Evolutionary conservation across 352 stramenopile genomes (phyloP).

Genomic region (Discostella stelligera): DNA sequence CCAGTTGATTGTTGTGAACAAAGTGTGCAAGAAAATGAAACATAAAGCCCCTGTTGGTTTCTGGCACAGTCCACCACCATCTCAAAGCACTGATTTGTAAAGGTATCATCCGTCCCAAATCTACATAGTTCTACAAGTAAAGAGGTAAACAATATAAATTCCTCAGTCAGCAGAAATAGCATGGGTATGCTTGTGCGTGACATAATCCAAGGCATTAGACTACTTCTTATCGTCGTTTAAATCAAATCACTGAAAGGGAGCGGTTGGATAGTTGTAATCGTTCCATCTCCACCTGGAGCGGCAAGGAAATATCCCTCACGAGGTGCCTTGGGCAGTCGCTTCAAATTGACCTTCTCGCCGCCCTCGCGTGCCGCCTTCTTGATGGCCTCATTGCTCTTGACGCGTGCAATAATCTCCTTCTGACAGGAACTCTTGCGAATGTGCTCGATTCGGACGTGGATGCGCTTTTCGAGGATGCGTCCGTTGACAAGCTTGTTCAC

Average conservation of each 20-base stretch:
- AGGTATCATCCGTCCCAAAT: not conserved
- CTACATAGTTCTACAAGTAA: constrained; percentile 13
- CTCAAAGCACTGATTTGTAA: not conserved
- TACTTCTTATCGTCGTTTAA: constrained; percentile 81
- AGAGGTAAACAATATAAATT: constrained; percentile 7
- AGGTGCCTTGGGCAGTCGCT: constrained; percentile 91
- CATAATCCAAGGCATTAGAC: constrained; percentile 28
- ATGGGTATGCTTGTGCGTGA: constrained; percentile 44
- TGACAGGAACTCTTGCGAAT: constrained; percentile 98
- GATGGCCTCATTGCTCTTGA: constrained; percentile 97
- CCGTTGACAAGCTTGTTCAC: constrained; percentile 98
- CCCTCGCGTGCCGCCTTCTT: constrained; percentile 93
- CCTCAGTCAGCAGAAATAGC: constrained; percentile 46
- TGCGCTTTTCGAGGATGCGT: constrained; percentile 99
- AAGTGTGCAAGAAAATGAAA: not conserved
- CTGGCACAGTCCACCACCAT: too few relatives aligned
- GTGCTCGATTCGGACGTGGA: constrained; percentile 99
- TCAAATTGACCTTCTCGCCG: constrained; percentile 88
- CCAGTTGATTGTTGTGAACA: constrained; percentile 6
- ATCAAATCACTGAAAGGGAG: constrained; percentile 98
- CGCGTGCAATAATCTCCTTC: constrained; percentile 95
- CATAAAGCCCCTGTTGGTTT: too few relatives aligned
- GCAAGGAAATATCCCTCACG: constrained; percentile 94
- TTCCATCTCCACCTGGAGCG: constrained; percentile 81
- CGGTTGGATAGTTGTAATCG: constrained; percentile 95